Evolutionary conservation across 2,329 filamentous ascomycete genomes (phyloP).

Genomic region (Fusarium sp.): DNA sequence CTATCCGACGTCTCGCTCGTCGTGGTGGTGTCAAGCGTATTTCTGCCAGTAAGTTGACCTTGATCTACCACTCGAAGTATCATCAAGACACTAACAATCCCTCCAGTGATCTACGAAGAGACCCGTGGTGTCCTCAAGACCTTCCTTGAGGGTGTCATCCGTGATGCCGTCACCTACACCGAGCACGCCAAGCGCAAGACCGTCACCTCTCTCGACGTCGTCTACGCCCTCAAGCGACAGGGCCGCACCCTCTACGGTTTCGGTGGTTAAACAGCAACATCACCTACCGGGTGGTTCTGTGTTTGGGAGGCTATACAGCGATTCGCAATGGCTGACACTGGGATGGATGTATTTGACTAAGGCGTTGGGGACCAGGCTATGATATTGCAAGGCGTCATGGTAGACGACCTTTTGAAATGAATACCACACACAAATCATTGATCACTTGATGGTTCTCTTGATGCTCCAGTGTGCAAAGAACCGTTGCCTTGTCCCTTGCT

Average conservation of each 20-base stretch:
- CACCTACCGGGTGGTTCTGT: conserved; percentile 21
- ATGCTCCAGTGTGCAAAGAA: not conserved
- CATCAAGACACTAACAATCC: conserved; percentile 20
- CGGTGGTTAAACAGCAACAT: conserved; percentile 73
- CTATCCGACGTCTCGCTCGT: conserved; percentile 97
- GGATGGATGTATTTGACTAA: conserved; percentile 41
- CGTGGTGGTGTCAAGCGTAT: conserved; percentile 99
- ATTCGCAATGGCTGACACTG: conserved; percentile 21
- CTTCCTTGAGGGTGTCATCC: conserved; percentile 81
- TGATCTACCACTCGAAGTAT: not conserved
- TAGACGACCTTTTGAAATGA: conserved; percentile 47
- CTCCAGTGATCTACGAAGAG: conserved; percentile 78
- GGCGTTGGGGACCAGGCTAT: conserved; percentile 48
- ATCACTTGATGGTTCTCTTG: conserved; percentile 1
- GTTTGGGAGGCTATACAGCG: conserved; percentile 26
- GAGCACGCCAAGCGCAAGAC: conserved; percentile 87
- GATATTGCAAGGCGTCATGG: conserved; percentile 49
- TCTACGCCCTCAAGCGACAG: conserved; percentile 76
- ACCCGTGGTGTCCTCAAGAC: conserved; percentile 82
- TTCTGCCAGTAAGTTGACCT: conserved; percentile 79
- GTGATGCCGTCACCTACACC: conserved; percentile 81
- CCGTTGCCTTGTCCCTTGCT: not conserved
- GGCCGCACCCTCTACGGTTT: conserved; percentile 87
- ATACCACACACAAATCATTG: conserved; percentile 42
- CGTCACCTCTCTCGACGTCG: conserved; percentile 75